Conservation (phyloP, 2,329 filamentous ascomycete genomes). For the Zasmidium cellare region DNA sequence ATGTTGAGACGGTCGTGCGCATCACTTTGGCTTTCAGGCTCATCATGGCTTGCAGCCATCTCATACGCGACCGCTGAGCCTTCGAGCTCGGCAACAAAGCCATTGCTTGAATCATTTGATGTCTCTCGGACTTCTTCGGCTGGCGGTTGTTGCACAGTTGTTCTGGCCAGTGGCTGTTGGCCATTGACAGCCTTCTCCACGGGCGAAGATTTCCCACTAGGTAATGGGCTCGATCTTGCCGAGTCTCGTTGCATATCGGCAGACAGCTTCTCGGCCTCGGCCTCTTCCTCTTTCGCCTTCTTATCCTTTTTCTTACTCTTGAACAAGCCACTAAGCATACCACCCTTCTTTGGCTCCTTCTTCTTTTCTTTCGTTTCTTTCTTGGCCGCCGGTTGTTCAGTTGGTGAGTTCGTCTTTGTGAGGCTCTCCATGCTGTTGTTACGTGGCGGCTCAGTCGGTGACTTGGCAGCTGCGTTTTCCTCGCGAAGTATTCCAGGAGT, state of each 20-base stretch:
- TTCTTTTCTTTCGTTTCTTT: conserved; percentile 76
- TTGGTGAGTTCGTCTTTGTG: conserved; percentile 64
- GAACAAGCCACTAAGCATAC: conserved; percentile 70
- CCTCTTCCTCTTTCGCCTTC: conserved; percentile 52
- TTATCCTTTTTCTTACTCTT: conserved; percentile 67
- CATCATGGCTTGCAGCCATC: conserved; percentile 46
- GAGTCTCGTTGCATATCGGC: conserved; percentile 28
- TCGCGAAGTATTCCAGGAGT: conserved; percentile 91
- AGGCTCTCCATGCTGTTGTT: conserved; percentile 72
- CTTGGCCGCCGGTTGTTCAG: conserved; percentile 68
- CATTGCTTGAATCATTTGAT: conserved; percentile 16
- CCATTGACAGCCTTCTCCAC: conserved; percentile 18
- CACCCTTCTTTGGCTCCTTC: conserved; percentile 69
- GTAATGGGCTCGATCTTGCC: conserved; percentile 20
- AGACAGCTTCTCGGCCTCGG: conserved; percentile 34
- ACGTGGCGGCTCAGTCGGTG: conserved; percentile 46
- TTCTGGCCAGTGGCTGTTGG: conserved; percentile 9
- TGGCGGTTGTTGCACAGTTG: conserved; percentile 27
- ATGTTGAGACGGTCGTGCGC: conserved; percentile 5
- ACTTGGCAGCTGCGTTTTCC: conserved; percentile 52
- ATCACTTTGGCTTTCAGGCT: conserved; percentile 26
- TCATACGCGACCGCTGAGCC: conserved; percentile 39
- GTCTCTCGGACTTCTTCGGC: neutral
- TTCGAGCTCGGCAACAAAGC: conserved; percentile 39
- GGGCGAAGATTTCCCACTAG: conserved; percentile 25